Conservation (phyloP, 176 grass and related monocot genomes). For the Avena atlantica region DNA sequence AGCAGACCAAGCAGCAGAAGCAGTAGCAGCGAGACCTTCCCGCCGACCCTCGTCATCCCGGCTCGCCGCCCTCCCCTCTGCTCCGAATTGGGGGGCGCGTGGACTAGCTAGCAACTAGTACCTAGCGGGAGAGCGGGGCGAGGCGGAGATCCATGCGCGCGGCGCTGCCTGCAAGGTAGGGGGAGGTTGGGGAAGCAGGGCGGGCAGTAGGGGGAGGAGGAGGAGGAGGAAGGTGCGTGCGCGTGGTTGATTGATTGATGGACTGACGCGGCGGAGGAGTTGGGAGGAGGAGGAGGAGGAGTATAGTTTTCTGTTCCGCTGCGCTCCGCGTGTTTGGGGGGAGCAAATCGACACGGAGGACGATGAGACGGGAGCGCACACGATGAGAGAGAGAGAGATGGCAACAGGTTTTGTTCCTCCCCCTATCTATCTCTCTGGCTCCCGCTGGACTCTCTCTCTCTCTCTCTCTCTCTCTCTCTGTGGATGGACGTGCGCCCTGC, state of each 20-base stretch:
- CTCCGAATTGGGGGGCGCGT: not conserved
- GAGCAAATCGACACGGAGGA: constrained; percentile 34
- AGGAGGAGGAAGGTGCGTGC: not conserved
- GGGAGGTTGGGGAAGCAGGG: not conserved
- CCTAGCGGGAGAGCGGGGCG: not conserved
- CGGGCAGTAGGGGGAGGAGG: not conserved
- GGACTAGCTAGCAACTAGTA: not conserved
- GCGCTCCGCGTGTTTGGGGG: constrained; percentile 16
- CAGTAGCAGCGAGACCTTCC: not conserved
- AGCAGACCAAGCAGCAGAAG: not conserved
- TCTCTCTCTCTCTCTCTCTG: not conserved
- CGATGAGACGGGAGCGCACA: not conserved
- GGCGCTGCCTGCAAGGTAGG: not conserved
- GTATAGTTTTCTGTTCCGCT: not conserved
- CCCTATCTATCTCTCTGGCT: not conserved
- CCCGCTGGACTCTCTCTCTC: not conserved
- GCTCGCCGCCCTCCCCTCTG: not conserved
- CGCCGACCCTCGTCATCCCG: not conserved
- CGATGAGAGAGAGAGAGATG: not conserved
- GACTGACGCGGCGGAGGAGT: not conserved
- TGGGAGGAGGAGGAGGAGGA: too few relatives aligned
- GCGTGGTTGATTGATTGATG: not conserved
- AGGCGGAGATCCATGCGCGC: constrained; percentile 13
- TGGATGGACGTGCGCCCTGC: too few relatives aligned
- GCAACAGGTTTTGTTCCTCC: not conserved